These are phyloP conservation scores for Hypomontagnella monticulosa DNA, from an alignment of 495 filamentous ascomycete species.

Conservation along the genomic window DNA sequence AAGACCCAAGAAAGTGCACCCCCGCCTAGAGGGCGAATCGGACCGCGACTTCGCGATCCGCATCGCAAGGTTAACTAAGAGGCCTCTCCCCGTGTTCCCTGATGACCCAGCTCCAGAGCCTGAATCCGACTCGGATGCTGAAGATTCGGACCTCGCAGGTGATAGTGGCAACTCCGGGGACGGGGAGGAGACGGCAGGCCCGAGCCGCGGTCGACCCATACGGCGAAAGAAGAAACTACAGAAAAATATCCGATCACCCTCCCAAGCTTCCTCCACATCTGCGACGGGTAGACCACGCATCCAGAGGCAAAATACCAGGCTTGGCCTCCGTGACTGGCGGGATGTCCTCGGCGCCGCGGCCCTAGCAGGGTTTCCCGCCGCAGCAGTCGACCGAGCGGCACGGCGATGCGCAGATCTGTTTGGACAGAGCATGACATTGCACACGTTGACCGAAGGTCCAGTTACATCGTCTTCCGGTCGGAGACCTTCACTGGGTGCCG, in stretches of 20 bases:
- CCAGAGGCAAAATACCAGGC: constrained; percentile 23
- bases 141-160: background rate
- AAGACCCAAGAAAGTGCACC: constrained; percentile 50
- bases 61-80: constrained; percentile 48
- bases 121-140: background rate
- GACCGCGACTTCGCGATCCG: constrained; percentile 53
- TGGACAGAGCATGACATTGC: constrained; percentile 69
- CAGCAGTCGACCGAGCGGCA: constrained; percentile 70
- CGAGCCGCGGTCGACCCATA: background rate
- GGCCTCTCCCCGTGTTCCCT: constrained; percentile 32
- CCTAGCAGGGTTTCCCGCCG: constrained; percentile 69
- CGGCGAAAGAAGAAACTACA: constrained; percentile 1
- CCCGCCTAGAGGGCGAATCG: constrained; percentile 54
- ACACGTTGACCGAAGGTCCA: constrained; percentile 61
- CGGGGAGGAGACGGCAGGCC: constrained; percentile 23
- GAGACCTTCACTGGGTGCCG: constrained; percentile 1
- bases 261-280: constrained; percentile 15
- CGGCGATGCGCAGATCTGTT: constrained; percentile 78
- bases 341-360: constrained; percentile 80
- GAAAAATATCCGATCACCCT: constrained; percentile 10
- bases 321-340: constrained; percentile 77
- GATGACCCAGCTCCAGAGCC: constrained; percentile 18
- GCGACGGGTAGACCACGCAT: background rate
- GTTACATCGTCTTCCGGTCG: constrained; percentile 14
- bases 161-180: constrained; percentile 28